Conservation (phyloP, 371 early-diverging fungal species). For the Apophysomyces elegans region DNA sequence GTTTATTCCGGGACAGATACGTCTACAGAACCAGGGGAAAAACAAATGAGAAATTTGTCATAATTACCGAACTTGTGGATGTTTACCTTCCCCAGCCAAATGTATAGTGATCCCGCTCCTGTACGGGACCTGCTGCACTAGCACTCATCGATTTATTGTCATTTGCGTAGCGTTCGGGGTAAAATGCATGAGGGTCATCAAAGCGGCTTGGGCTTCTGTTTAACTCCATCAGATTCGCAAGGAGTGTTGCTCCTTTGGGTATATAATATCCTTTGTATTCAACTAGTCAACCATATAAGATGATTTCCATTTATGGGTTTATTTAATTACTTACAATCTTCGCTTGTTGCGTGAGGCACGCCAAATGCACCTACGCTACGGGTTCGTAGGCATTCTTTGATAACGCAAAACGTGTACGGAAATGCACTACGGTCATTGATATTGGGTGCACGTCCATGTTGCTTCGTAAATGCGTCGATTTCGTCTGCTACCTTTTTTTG, state of each 20-base stretch:
- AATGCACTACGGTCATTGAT: conserved; percentile 23
- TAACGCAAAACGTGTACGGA: conserved; percentile 24
- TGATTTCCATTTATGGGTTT: not conserved
- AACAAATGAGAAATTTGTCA: not conserved
- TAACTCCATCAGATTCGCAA: conserved; percentile 14
- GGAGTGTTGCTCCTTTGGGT: conserved; percentile 16
- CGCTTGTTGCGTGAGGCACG: conserved; percentile 31
- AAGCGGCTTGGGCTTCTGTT: conserved; percentile 13
- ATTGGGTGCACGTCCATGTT: conserved; percentile 21
- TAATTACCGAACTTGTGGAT: not conserved
- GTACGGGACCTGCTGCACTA: conserved; percentile 16
- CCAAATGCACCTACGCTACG: conserved; percentile 30
- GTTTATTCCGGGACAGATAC: not conserved
- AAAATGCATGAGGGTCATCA: conserved; percentile 18
- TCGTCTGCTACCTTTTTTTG: conserved; percentile 19
- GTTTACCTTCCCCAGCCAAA: conserved; percentile 21
- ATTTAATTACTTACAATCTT: conserved; percentile 28
- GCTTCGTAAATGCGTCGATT: conserved; percentile 7
- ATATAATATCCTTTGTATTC: conserved; percentile 18
- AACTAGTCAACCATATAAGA: conserved; percentile 4
- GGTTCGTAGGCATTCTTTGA: conserved; percentile 34
- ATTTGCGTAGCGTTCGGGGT: conserved; percentile 22
- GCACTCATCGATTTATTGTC: conserved; percentile 23
- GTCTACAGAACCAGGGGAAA: not conserved
- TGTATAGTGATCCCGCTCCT: conserved; percentile 22